A percentile compares a stretch with the other conserved stretches of the same genome.
Conservation (phyloP, 2,329 filamentous ascomycete genomes). For the Neofusicoccum sp. region DNA sequence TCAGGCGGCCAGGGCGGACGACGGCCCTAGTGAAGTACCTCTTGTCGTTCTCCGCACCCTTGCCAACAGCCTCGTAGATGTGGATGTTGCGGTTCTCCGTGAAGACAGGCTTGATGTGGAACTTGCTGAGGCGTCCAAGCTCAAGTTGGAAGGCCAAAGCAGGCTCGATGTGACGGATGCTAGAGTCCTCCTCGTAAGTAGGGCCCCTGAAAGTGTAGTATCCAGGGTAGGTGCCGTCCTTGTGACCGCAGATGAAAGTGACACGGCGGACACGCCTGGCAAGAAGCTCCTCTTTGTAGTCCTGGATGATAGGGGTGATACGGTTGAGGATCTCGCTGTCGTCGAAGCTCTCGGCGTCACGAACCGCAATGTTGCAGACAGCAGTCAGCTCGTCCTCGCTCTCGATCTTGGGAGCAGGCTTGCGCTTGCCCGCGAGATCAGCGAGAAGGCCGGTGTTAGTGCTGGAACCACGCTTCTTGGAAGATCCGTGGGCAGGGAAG, state of each 20-base stretch:
- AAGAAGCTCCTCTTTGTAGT: conserved; percentile 80
- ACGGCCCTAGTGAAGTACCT: conserved; percentile 97
- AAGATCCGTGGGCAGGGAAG: conserved; percentile 60
- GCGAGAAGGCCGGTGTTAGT: conserved; percentile 60
- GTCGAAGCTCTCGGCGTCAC: conserved; percentile 78
- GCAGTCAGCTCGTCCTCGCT: conserved; percentile 77
- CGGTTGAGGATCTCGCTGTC: conserved; percentile 78
- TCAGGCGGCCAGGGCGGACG: conserved; percentile 87
- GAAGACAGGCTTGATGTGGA: conserved; percentile 97
- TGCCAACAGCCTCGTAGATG: conserved; percentile 95
- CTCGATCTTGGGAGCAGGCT: conserved; percentile 54
- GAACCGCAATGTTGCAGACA: conserved; percentile 88
- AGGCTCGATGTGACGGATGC: conserved; percentile 95
- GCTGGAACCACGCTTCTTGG: conserved; percentile 55
- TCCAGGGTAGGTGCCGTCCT: conserved; percentile 88
- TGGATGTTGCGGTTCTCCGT: conserved; percentile 99
- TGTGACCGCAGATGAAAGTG: conserved; percentile 94
- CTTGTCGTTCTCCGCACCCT: conserved; percentile 93
- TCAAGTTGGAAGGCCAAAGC: conserved; percentile 98
- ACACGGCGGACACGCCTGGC: conserved; percentile 80
- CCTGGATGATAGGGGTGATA: conserved; percentile 71
- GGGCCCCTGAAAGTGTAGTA: conserved; percentile 99
- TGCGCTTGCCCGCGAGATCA: conserved; percentile 70
- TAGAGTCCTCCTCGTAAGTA: conserved; percentile 83
- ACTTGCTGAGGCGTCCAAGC: conserved; percentile 88